Evolutionary conservation across 768 basidiomycete genomes (phyloP), one percentile per base, ranked within the genome.

Genomic region (Amanita pallidorosea): DNA sequence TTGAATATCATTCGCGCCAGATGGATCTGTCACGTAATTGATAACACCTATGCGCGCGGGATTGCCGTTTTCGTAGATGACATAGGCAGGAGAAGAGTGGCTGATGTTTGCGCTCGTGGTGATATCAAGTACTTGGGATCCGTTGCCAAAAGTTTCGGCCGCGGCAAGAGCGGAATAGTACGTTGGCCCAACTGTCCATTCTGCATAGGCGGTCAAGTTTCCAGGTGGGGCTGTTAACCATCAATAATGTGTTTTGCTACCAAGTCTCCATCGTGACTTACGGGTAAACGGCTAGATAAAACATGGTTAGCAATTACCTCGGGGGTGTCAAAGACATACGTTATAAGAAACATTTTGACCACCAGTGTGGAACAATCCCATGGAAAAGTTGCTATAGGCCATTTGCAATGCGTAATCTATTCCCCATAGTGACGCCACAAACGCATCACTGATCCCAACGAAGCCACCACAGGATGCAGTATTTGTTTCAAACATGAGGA

Each of bases 101-200:
- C 75, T 77, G 11, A 67, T 73, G 42, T 54, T 57, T 68, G 81
- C 62, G 57, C 80, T 80, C 23, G 73, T 70, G 20, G 63, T 60
- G 29, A 91, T 69, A 60, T 91, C 88, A 22, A 85, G 60, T 8
- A 90, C 72, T 54, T 79, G 84, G 0, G 81, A 75, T 0, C 58
- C 62, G 61, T 83, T 82, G 17, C 85, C 85, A 20, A 90, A 67
- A 2, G 73, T 71, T 62, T 91, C 88, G 2, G 86, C 81, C 53
- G 83, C 68, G 54, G 79, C 73, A 5, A 93, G 69, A 3, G 82
- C 74, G 1, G 86, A 74, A 63, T 90, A 91, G 67, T 86, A 89
- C 45, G 83, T 69, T 0, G 87, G 79, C 0, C 85, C 85, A 42
- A 88, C 69, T 0, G 84, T 85, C 87, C 86, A 91, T 65, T 83